phyloP scores from a whole-genome alignment of 495 filamentous ascomycete species.

The Aspergillus nanangensis region DNA sequence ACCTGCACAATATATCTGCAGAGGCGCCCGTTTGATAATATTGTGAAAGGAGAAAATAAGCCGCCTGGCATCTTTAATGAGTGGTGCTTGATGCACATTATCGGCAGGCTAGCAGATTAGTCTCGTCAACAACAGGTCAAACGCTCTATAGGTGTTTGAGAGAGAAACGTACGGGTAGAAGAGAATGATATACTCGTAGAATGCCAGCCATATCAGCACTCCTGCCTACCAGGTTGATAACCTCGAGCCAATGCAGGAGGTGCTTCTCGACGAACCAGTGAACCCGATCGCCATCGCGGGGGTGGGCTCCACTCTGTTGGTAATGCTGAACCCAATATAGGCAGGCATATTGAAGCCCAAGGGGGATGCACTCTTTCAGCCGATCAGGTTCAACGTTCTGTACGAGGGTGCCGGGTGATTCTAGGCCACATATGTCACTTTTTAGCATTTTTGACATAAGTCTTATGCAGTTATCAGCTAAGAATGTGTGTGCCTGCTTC shows the following conservation, averaged over 20 bases:
- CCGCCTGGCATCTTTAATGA: no score
- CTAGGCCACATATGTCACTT: neutral
- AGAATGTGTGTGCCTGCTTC: neutral
- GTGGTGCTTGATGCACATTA: no score
- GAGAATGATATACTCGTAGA: no score
- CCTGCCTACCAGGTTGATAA: neutral
- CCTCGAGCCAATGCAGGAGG: neutral
- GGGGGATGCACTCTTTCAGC: neutral
- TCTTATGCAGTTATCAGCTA: neutral
- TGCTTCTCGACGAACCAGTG: neutral
- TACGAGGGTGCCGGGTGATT: neutral
- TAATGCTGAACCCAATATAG: neutral
- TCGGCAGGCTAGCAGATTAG: no score
- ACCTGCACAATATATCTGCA: no score
- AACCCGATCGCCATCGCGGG: neutral
- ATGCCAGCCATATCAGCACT: no score
- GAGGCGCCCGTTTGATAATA: no score
- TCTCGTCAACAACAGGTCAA: no score
- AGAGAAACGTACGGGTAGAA: no score
- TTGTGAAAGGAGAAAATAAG: no score
- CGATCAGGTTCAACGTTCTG: neutral
- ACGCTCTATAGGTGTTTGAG: no score
- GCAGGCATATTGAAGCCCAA: neutral
- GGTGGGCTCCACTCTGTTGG: neutral
- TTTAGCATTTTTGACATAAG: neutral